Evolutionary conservation across 768 basidiomycete genomes (phyloP).

Genomic region (Termitomyces sp.): DNA sequence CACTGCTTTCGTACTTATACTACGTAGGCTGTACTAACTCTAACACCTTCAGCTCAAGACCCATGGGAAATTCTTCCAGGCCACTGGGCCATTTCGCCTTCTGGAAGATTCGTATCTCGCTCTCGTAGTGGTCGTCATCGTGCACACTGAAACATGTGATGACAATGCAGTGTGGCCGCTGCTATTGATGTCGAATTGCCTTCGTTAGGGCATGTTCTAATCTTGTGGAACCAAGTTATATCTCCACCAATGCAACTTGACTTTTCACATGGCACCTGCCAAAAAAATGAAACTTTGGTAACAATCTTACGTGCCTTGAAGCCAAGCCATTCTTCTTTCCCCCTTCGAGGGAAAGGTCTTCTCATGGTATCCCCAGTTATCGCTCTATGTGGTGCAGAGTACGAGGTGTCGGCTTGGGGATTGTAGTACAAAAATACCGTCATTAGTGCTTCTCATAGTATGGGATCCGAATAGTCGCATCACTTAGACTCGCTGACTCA

Average conservation of each 20-base stretch:
- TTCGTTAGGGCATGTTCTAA: background rate
- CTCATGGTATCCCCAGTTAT: constrained; percentile 7
- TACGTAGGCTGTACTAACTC: background rate
- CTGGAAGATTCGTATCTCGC: background rate
- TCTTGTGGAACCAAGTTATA: background rate
- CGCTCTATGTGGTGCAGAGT: background rate
- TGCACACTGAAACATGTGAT: background rate
- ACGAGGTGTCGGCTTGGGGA: background rate
- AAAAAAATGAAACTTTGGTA: constrained; percentile 10
- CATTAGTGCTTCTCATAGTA: background rate
- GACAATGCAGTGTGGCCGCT: background rate
- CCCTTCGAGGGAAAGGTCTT: background rate
- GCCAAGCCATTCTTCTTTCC: background rate
- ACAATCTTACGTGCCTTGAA: background rate
- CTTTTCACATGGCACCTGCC: constrained; percentile 5
- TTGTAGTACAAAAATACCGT: background rate
- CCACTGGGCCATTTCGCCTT: background rate
- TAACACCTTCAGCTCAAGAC: background rate
- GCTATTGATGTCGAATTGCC: background rate
- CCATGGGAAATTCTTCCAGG: no score
- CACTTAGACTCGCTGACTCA: background rate
- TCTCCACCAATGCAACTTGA: constrained; percentile 4
- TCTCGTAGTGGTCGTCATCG: background rate
- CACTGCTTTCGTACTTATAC: no score
- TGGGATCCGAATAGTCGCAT: background rate